phyloP scores from a whole-genome alignment of 768 basidiomycete species.

The Chalciporus piperatus region DNA sequence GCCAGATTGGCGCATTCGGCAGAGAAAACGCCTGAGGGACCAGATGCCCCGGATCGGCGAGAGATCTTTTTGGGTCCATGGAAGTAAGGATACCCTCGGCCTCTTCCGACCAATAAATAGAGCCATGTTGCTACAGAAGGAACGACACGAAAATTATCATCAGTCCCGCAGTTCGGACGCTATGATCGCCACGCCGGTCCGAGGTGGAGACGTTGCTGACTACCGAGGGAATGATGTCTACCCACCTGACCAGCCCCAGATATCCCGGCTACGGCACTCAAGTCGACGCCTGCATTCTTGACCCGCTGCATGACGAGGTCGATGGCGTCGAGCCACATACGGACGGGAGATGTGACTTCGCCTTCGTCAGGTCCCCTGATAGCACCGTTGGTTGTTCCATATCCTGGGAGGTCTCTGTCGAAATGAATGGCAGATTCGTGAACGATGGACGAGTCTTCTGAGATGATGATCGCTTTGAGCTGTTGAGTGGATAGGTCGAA shows the following conservation, averaged over 20 bases:
- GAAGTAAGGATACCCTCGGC: slow-evolving; percentile 51
- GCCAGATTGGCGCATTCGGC: slow-evolving; percentile 79
- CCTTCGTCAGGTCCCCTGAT: slow-evolving; percentile 62
- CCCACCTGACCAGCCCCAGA: slow-evolving; percentile 79
- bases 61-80: slow-evolving; percentile 48
- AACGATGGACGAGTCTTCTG: slow-evolving; percentile 53
- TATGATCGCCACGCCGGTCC: not conserved
- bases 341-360: slow-evolving; percentile 76
- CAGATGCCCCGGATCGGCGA: slow-evolving; percentile 53
- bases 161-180: not conserved
- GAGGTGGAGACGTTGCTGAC: not conserved
- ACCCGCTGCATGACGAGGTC: slow-evolving; percentile 71
- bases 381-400: slow-evolving; percentile 65
- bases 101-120: slow-evolving; percentile 72
- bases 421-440: slow-evolving; percentile 76
- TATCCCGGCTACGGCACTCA: slow-evolving; percentile 57
- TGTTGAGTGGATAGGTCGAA: slow-evolving; percentile 87
- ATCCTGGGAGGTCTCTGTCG: slow-evolving; percentile 71
- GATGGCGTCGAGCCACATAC: slow-evolving; percentile 83
- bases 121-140: slow-evolving; percentile 71
- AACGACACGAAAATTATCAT: not conserved
- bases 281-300: slow-evolving; percentile 55
- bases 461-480: slow-evolving; percentile 71
- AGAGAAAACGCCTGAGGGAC: slow-evolving; percentile 64
- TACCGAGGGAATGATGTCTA: not conserved